Conservation (phyloP, 2,329 filamentous ascomycete genomes). For the Coniella vitis region DNA sequence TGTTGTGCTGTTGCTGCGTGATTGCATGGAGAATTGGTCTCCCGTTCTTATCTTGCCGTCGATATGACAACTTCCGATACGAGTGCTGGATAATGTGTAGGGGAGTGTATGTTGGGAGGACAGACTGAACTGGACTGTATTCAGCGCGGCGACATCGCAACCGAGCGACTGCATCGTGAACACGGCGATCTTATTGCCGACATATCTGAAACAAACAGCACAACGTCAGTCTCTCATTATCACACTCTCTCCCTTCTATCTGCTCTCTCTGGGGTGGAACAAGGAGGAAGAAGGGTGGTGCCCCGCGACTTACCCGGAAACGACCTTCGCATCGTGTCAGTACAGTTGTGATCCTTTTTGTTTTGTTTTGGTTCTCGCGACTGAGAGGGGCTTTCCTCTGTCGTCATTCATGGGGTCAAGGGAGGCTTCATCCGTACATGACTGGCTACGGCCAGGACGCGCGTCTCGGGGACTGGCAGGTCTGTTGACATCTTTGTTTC, state of each 20-base stretch:
- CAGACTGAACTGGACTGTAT: slow-evolving; percentile 96
- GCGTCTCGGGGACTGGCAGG: slow-evolving; percentile 47
- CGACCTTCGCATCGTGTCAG: slow-evolving; percentile 29
- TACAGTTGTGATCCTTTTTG: slow-evolving; percentile 5
- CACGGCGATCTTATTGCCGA: slow-evolving; percentile 95
- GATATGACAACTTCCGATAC: no score
- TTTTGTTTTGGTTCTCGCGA: slow-evolving; percentile 40
- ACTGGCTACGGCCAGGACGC: slow-evolving; percentile 82
- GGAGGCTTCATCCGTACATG: slow-evolving; percentile 62
- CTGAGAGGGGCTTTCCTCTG: no score
- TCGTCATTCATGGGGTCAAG: slow-evolving; percentile 15
- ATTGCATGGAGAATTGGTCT: no score
- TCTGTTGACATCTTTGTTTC: slow-evolving; percentile 29
- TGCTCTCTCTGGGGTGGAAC: background rate
- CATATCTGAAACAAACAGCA: slow-evolving; percentile 57
- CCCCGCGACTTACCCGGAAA: slow-evolving; percentile 33
- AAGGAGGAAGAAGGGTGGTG: background rate
- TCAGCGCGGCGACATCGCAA: slow-evolving; percentile 87
- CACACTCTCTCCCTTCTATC: background rate
- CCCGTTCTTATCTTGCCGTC: no score
- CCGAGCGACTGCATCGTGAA: slow-evolving; percentile 91
- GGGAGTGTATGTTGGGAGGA: slow-evolving; percentile 13
- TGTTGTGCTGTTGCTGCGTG: background rate
- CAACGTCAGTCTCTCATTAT: no score
- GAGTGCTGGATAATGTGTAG: no score